Conservation (phyloP, 1,139 yeast genomes). For the Kodamaea sp. region DNA sequence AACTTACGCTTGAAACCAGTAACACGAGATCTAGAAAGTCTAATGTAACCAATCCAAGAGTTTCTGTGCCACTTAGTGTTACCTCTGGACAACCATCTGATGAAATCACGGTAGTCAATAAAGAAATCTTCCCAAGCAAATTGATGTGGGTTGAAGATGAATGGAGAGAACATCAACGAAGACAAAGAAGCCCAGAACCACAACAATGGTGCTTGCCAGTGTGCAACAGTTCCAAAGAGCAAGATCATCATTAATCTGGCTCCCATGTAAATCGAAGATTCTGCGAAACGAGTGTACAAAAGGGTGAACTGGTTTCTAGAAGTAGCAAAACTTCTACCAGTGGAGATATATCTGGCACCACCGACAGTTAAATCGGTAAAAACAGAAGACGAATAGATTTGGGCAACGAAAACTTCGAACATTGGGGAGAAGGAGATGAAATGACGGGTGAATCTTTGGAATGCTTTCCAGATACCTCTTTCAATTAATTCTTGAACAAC, state of each 20-base stretch:
- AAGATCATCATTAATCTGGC: slow-evolving; percentile 88
- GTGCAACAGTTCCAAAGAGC: slow-evolving; percentile 86
- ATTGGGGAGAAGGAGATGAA: slow-evolving; percentile 88
- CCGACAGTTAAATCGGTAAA: slow-evolving; percentile 93
- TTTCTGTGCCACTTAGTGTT: slow-evolving; percentile 98
- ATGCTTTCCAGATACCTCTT: slow-evolving; percentile 96
- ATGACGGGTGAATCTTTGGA: slow-evolving; percentile 88
- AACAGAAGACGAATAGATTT: slow-evolving; percentile 90
- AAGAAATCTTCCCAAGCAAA: slow-evolving; percentile 99
- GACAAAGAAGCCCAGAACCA: slow-evolving; percentile 99
- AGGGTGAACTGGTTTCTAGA: slow-evolving; percentile 98
- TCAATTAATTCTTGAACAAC: slow-evolving; percentile 96
- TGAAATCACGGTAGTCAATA: slow-evolving; percentile 96
- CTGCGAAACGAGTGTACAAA: slow-evolving; percentile 94
- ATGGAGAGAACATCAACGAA: slow-evolving; percentile 91
- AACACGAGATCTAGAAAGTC: slow-evolving; percentile 93
- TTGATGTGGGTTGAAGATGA: slow-evolving; percentile 96
- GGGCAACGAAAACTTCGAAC: slow-evolving; percentile 98
- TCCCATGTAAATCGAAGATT: slow-evolving; percentile 95
- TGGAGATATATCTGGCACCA: slow-evolving; percentile 98
- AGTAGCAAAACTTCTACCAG: slow-evolving; percentile 99
- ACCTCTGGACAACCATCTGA: slow-evolving; percentile 99
- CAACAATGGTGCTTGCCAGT: slow-evolving; percentile 95
- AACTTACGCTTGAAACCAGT: slow-evolving; percentile 97
- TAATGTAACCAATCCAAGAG: slow-evolving; percentile 98